These are phyloP conservation scores for Cochlearia excelsa DNA, from an alignment of 345 rosid species.

Conservation along the genomic window DNA sequence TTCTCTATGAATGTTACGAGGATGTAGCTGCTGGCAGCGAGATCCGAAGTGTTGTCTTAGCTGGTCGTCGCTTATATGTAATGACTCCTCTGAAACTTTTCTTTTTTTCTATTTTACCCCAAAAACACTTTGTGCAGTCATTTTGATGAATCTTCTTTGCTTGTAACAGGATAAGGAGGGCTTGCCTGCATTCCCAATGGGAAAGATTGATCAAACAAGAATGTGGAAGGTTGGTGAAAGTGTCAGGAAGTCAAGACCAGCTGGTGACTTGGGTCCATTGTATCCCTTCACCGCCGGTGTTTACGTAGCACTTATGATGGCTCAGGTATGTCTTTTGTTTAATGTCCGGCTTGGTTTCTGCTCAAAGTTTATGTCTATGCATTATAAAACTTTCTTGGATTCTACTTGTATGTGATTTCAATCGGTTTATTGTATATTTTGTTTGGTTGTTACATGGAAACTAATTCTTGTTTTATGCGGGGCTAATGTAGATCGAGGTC, in stretches of 20 bases:
- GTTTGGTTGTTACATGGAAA: neutral
- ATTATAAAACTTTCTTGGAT: no score
- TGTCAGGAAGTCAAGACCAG: constrained; percentile 57
- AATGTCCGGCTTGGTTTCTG: neutral
- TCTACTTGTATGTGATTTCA: no score
- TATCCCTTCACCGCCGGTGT: constrained; percentile 83
- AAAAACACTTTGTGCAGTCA: neutral
- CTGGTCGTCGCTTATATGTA: constrained; percentile 86
- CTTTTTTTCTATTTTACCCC: neutral
- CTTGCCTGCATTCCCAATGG: constrained; percentile 89
- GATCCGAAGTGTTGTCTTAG: constrained; percentile 76
- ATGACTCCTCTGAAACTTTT: constrained; percentile 9
- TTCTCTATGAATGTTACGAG: constrained; percentile 77
- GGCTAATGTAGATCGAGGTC: constrained; percentile 57
- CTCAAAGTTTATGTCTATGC: neutral
- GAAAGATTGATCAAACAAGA: constrained; percentile 82
- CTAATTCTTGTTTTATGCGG: neutral
- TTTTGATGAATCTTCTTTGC: constrained; percentile 2
- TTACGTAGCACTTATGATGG: constrained; percentile 86
- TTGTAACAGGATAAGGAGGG: constrained; percentile 72
- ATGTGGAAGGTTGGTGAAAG: constrained; percentile 93
- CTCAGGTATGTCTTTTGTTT: constrained; percentile 53
- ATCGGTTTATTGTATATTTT: no score
- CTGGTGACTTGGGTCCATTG: constrained; percentile 72
- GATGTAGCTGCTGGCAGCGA: constrained; percentile 78